These are phyloP conservation scores for Puccinia polysora DNA, from an alignment of 1,284 basidiomycete genomes.

Conservation along the genomic window DNA sequence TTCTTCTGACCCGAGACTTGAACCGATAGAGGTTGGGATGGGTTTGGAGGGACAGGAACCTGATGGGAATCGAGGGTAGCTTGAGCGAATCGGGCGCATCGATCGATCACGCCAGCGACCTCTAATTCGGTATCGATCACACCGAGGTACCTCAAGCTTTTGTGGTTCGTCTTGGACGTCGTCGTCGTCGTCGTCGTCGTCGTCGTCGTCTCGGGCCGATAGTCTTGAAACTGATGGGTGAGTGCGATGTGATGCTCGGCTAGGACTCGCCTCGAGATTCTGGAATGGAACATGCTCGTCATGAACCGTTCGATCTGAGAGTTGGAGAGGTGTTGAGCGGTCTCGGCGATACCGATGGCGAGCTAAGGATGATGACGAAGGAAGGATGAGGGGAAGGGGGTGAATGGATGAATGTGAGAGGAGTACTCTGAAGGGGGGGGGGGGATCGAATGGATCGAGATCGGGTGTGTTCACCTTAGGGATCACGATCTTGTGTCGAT, in stretches of 20 bases:
- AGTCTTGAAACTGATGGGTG: conserved; percentile 53
- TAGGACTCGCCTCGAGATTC: conserved; percentile 80
- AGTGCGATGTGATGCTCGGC: conserved; percentile 78
- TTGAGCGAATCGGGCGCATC: conserved; percentile 17
- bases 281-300: conserved; percentile 80
- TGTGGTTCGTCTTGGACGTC: conserved; percentile 55
- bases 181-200: conserved; percentile 45
- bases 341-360: conserved; percentile 53
- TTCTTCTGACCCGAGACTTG: conserved; percentile 67
- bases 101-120: neutral
- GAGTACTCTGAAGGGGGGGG: conserved; percentile 55
- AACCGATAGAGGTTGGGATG: neutral
- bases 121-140: conserved; percentile 31
- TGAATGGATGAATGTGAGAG: no score
- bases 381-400: no score
- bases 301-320: conserved; percentile 80
- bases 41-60: neutral
- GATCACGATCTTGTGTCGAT: conserved; percentile 66
- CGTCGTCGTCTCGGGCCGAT: no score
- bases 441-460: conserved; percentile 44
- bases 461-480: conserved; percentile 47
- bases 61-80: neutral
- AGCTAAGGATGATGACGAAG: conserved; percentile 37
- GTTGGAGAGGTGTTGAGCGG: conserved; percentile 68
- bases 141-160: conserved; percentile 8